These are phyloP conservation scores for Tardiomyces depauwii DNA, from an alignment of 1,139 yeast species.

Conservation along the genomic window DNA sequence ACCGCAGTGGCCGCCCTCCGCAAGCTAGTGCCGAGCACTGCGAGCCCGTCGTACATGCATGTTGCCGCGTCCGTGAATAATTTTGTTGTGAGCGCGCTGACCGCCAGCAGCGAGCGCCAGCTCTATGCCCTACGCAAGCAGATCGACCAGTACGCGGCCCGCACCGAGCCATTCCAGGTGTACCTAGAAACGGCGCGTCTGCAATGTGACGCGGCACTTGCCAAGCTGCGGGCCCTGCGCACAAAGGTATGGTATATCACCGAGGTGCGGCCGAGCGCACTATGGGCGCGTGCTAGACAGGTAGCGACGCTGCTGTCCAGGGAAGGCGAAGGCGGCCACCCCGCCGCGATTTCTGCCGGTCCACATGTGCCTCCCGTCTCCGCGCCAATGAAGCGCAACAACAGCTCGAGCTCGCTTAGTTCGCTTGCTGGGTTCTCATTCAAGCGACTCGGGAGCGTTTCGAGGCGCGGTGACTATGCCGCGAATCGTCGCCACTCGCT, in stretches of 20 bases:
- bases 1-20: slow-evolving; percentile 5
- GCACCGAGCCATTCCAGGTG: neutral
- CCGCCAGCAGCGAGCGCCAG: neutral
- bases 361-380: no score
- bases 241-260: slow-evolving; percentile 24
- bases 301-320: slow-evolving; percentile 14
- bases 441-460: neutral
- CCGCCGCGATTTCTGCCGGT: no score
- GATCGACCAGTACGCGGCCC: neutral
- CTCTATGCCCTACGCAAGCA: neutral
- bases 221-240: slow-evolving; percentile 7
- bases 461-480: neutral
- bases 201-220: neutral
- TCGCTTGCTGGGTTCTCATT: slow-evolving; percentile 5
- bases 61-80: neutral
- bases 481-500: slow-evolving; percentile 17
- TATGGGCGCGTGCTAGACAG: slow-evolving; percentile 22
- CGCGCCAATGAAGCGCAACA: slow-evolving; percentile 7
- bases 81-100: neutral
- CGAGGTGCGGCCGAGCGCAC: slow-evolving; percentile 20
- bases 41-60: neutral
- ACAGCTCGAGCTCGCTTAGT: slow-evolving; percentile 6
- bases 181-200: neutral
- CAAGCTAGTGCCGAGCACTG: neutral
- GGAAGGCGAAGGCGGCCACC: neutral